Evolutionary conservation across 176 grass and related monocot species (phyloP).

Genomic region (Musa itinerans): DNA sequence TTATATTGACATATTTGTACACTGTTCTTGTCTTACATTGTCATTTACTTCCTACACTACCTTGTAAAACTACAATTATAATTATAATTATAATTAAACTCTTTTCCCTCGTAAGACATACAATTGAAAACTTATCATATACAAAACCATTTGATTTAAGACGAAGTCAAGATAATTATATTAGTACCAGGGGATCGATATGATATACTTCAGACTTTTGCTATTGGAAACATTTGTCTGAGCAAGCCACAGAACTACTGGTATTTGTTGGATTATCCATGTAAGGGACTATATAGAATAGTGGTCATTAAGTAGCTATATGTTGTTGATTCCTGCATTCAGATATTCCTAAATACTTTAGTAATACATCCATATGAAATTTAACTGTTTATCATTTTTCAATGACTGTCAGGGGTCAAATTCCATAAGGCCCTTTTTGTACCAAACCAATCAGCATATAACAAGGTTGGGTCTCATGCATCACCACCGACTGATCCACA

Average conservation of each 20-base stretch:
- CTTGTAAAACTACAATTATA: no score
- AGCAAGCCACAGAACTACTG: neutral
- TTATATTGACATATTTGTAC: no score
- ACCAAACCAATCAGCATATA: slow-evolving; percentile 85
- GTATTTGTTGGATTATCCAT: neutral
- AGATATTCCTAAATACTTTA: neutral
- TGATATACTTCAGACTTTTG: neutral
- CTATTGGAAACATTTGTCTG: neutral
- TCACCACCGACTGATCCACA: slow-evolving; percentile 66
- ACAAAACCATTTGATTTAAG: no score
- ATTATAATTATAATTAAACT: neutral
- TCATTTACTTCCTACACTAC: no score
- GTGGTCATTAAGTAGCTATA: neutral
- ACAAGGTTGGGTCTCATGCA: slow-evolving; percentile 68
- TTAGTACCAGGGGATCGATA: neutral
- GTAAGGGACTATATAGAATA: neutral
- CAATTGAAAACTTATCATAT: no score
- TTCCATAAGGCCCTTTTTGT: slow-evolving; percentile 85
- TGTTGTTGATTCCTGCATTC: neutral
- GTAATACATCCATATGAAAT: neutral
- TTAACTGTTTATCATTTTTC: neutral
- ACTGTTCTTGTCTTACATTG: no score
- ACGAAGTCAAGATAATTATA: neutral
- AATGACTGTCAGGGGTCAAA: slow-evolving; percentile 35
- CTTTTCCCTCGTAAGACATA: no score